Conservation (phyloP, 108 stramenopile genomes). For the Skeletonema costatum region DNA sequence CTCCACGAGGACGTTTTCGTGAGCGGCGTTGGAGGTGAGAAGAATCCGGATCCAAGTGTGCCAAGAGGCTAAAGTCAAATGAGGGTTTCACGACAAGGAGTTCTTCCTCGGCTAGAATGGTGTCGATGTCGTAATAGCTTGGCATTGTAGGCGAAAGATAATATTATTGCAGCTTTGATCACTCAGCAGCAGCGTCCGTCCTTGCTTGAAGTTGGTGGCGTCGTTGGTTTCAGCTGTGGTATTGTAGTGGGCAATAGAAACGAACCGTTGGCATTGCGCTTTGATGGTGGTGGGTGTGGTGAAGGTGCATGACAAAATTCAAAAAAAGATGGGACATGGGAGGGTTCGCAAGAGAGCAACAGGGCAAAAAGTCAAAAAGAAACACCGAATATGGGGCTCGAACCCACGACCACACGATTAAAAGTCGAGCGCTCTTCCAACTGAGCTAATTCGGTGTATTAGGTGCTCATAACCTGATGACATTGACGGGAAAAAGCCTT, state of each 20-base stretch:
- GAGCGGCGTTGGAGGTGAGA: slow-evolving; percentile 18
- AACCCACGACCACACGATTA: slow-evolving; percentile 66
- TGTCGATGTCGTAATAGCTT: slow-evolving; percentile 90
- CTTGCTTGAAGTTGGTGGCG: background rate
- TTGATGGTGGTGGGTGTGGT: background rate
- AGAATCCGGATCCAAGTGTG: slow-evolving; percentile 83
- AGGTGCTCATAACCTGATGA: too few species aligned
- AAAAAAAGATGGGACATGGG: background rate
- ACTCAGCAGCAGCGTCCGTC: too few species aligned
- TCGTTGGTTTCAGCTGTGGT: background rate
- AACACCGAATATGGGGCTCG: slow-evolving; percentile 49
- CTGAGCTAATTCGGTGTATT: slow-evolving; percentile 54
- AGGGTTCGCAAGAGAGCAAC: background rate
- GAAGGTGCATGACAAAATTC: background rate
- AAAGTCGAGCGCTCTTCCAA: slow-evolving; percentile 59
- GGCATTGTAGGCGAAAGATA: slow-evolving; percentile 17
- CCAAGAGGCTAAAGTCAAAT: slow-evolving; percentile 80
- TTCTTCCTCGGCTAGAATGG: slow-evolving; percentile 95
- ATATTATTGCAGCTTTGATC: too few species aligned
- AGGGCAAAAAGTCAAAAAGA: background rate
- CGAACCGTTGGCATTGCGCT: background rate
- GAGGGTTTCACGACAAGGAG: slow-evolving; percentile 83
- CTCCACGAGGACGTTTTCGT: slow-evolving; percentile 9
- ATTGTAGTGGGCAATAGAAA: background rate
- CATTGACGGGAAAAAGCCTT: too few species aligned